phyloP scores from a whole-genome alignment of 352 stramenopile species.

The Pythium aquatile region DNA sequence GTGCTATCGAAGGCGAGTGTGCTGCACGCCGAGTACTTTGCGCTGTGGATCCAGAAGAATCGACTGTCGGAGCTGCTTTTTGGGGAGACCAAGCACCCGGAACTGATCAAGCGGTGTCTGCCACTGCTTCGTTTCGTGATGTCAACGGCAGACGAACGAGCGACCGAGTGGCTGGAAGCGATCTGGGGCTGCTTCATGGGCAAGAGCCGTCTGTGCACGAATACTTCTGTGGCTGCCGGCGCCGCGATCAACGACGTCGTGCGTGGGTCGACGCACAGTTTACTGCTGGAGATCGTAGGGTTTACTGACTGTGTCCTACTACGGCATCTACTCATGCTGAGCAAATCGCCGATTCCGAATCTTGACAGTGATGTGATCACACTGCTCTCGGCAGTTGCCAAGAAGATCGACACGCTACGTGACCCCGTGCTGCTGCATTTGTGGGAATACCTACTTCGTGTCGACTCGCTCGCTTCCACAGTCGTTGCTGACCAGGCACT shows the following conservation, averaged over 20 bases:
- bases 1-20: conserved; percentile 42
- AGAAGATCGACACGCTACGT: conserved; percentile 18
- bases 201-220: background rate
- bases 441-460: conserved; percentile 29
- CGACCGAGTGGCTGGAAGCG: conserved; percentile 40
- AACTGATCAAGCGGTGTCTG: conserved; percentile 60
- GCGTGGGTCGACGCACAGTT: conserved; percentile 35
- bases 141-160: background rate
- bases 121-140: conserved; percentile 63
- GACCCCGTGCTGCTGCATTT: conserved; percentile 42
- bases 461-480: background rate
- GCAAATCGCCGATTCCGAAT: conserved; percentile 9
- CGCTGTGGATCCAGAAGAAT: conserved; percentile 53
- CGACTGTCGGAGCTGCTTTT: conserved; percentile 52
- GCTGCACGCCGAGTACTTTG: conserved; percentile 35
- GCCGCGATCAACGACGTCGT: conserved; percentile 38
- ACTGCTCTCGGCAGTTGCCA: conserved; percentile 12
- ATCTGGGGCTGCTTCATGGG: conserved; percentile 56
- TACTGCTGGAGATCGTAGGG: conserved; percentile 55
- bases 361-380: conserved; percentile 14
- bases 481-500: conserved; percentile 10
- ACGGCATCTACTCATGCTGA: conserved; percentile 29
- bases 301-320: conserved; percentile 37
- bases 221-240: background rate
- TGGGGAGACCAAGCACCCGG: conserved; percentile 60